Base-by-base conservation (phyloP, 73 alveolate species). In the Loxodes magnus region DNA sequence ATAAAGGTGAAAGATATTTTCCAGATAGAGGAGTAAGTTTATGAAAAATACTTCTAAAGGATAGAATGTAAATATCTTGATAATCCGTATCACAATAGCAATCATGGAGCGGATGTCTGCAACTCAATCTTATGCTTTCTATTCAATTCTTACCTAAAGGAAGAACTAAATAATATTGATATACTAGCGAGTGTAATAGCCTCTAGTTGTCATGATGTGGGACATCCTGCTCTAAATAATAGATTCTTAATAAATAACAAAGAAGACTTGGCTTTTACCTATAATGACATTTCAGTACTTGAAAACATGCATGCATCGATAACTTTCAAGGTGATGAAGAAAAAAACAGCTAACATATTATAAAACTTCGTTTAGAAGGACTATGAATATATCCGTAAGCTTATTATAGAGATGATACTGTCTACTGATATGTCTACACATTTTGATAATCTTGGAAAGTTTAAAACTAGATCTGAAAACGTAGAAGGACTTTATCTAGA, bases 71-170 rank as follows among this genome's bases (percentile, higher is more conserved):
- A 17, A 0, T 16, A 43, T 23, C 39, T 34, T 27, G 36, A 12
- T 4, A 71, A 71, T 43, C 72, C 70, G 0, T 79, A 79, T 43
- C 93, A 79, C 44, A 74, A 53, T 16, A 53, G 64, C 19, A 43
- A 51, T 33, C 93, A 79, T 52, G 93, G 82, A 16, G 88, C 88
- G 7, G 93, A 79, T 58, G 85, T 79, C 20, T 53, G 71, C 52
- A 73, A 73, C 51, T 72, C 68, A 30, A 49, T 63, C 17, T 55
- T 39, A 38, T 66, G 17, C 51, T 43, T 36, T 23, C 15, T 73
- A 19, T 4, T 12, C 4, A 33, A 25, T 4, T 48, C 66, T 1
- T 72, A 53, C n/a, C 64, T 62, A 12, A 7, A 46, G 22, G 58
- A 55, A 5, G 12, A 44, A 36, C 6, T 39, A 3, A 43, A 39